Percentiles rank a stretch among this genome's conserved stretches.
phyloP scores from a whole-genome alignment of 2,329 filamentous ascomycete genomes.

The Didymella lethalis region DNA sequence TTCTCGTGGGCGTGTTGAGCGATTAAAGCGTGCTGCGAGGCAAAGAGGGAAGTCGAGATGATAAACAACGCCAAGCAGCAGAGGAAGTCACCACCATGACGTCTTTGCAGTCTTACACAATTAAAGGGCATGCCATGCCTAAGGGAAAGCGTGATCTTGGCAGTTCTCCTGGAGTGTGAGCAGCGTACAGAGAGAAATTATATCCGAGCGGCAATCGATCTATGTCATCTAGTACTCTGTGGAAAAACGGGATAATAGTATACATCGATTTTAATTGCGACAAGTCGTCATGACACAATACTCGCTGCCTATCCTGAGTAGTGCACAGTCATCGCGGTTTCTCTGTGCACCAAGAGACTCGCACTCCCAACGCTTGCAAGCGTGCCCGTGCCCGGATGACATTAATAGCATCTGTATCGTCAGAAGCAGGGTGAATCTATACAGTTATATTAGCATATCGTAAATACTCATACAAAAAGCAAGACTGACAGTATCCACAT shows the following conservation, averaged over 20 bases:
- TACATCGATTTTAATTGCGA: background rate
- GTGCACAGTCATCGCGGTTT: background rate
- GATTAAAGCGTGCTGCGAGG: background rate
- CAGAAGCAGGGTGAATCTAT: slow-evolving; percentile 8
- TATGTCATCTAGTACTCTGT: background rate
- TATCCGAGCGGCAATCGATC: background rate
- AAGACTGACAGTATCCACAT: slow-evolving; percentile 5
- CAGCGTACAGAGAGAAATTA: background rate
- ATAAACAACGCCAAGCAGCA: background rate
- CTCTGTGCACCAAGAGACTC: slow-evolving; percentile 35
- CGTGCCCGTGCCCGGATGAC: slow-evolving; percentile 18
- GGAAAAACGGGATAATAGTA: background rate
- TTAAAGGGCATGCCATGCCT: too few species aligned
- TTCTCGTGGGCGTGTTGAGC: too few species aligned
- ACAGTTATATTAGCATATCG: slow-evolving; percentile 5
- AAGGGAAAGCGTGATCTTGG: background rate
- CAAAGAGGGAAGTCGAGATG: background rate
- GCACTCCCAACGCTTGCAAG: slow-evolving; percentile 27
- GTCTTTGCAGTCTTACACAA: background rate
- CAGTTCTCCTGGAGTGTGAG: background rate
- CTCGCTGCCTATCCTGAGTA: background rate
- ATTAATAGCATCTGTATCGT: slow-evolving; percentile 15
- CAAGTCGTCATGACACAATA: background rate
- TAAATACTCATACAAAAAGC: background rate
- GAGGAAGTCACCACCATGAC: background rate